phyloP scores from a whole-genome alignment of 1,284 basidiomycete genomes.

The Tausonia pullulans region DNA sequence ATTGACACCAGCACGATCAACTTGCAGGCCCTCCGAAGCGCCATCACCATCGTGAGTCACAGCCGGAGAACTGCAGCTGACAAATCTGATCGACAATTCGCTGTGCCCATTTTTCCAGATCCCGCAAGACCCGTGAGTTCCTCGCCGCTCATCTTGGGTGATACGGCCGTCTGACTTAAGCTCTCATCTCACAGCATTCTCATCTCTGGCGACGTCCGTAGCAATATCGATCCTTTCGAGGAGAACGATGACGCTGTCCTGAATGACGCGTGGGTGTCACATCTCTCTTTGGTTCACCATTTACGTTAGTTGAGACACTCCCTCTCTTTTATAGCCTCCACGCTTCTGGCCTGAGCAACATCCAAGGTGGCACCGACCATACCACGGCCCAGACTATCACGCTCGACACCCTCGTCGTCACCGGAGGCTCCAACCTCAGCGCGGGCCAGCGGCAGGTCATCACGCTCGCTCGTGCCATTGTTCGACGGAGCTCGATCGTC shows the following conservation, averaged over 20 bases:
- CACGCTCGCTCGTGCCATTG: conserved; percentile 43
- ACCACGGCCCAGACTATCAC: not conserved
- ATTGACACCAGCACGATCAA: conserved; percentile 39
- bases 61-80: not conserved
- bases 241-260: conserved; percentile 55
- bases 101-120: conserved; percentile 26
- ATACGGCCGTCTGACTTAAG: too few relatives aligned
- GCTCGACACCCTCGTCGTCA: not conserved
- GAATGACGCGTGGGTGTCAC: conserved; percentile 33
- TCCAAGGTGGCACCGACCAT: not conserved
- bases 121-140: conserved; percentile 36
- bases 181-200: too few relatives aligned
- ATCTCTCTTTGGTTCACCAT: not conserved
- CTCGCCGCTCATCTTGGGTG: too few relatives aligned
- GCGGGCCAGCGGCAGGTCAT: conserved; percentile 19
- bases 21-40: conserved; percentile 44
- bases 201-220: conserved; percentile 65
- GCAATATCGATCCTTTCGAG: conserved; percentile 64
- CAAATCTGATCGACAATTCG: not conserved
- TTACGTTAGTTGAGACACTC: not conserved
- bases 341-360: not conserved
- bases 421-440: not conserved
- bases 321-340: not conserved
- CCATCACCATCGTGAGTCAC: conserved; percentile 38
- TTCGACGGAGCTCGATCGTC: conserved; percentile 41